Percentiles rank a stretch among this genome's conserved stretches.
Conservation (phyloP, 495 filamentous ascomycete species). For the Penicillium robsamsonii region DNA sequence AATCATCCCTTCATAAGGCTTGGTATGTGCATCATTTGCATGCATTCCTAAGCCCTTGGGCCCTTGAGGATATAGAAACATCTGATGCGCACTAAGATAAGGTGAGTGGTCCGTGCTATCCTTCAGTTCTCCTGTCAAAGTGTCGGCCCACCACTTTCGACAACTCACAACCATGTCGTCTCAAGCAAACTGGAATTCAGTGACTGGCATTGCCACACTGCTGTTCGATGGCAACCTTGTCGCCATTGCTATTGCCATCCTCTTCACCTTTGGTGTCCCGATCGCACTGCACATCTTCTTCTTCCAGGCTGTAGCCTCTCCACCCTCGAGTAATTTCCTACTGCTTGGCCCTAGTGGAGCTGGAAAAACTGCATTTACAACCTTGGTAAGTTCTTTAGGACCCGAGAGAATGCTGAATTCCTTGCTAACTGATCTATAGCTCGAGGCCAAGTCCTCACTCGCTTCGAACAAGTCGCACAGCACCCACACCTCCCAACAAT, state of each 20-base stretch:
- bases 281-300: slow-evolving; percentile 75
- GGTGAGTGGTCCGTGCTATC: slow-evolving; percentile 1
- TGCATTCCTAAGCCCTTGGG: not conserved
- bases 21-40: slow-evolving; percentile 11
- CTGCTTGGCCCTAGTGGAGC: slow-evolving; percentile 79
- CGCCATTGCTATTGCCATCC: slow-evolving; percentile 60
- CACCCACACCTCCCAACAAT: slow-evolving; percentile 81
- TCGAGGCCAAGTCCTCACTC: slow-evolving; percentile 42
- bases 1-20: slow-evolving; percentile 7
- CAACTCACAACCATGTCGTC: slow-evolving; percentile 27
- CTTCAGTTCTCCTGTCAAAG: not conserved
- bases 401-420: not conserved
- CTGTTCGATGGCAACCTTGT: slow-evolving; percentile 44
- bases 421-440: slow-evolving; percentile 32
- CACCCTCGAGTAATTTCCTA: slow-evolving; percentile 74
- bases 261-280: slow-evolving; percentile 71
- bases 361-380: slow-evolving; percentile 86
- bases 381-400: slow-evolving; percentile 54
- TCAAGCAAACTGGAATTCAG: slow-evolving; percentile 35
- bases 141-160: slow-evolving; percentile 1
- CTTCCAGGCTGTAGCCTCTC: slow-evolving; percentile 61
- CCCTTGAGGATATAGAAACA: not conserved
- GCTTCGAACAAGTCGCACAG: slow-evolving; percentile 32
- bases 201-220: slow-evolving; percentile 39
- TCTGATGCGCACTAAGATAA: slow-evolving; percentile 1